phyloP scores from a whole-genome alignment of 169 alveolate species.

The Eimeria sp. region DNA sequence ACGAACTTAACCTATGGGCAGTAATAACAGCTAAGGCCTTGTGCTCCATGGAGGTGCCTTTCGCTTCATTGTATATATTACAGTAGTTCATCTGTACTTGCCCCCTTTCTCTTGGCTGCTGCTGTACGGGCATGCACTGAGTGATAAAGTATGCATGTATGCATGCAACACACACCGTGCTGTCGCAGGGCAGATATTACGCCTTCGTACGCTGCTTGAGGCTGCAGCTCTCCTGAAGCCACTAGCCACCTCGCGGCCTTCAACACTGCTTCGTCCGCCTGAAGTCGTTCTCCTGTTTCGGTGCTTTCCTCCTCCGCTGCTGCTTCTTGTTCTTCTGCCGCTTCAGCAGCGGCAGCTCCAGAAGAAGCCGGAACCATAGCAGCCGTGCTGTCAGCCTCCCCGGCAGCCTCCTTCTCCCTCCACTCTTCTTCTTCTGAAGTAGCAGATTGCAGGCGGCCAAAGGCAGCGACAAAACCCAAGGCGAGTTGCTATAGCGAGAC shows the following conservation, averaged over 20 bases:
- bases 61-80: too few relatives aligned
- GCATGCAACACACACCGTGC: conserved; percentile 7
- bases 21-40: too few relatives aligned
- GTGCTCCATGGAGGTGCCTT: too few relatives aligned
- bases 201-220: conserved; percentile 33
- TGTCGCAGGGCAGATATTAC: conserved; percentile 13
- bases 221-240: conserved; percentile 3
- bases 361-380: not conserved
- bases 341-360: not conserved
- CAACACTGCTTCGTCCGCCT: not conserved
- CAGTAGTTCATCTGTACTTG: too few relatives aligned
- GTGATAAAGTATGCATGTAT: too few relatives aligned
- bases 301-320: not conserved
- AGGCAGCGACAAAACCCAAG: too few relatives aligned
- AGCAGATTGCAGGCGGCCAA: not conserved
- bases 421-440: not conserved
- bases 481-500: too few relatives aligned
- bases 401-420: not conserved
- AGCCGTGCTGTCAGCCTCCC: not conserved
- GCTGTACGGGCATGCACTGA: too few relatives aligned
- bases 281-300: not conserved
- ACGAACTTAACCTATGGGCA: too few relatives aligned
- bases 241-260: conserved; percentile 46
- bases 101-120: too few relatives aligned
- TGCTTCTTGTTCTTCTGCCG: not conserved